phyloP scores from a whole-genome alignment of 352 stramenopile genomes.

The Phytophthora sansomeana region DNA sequence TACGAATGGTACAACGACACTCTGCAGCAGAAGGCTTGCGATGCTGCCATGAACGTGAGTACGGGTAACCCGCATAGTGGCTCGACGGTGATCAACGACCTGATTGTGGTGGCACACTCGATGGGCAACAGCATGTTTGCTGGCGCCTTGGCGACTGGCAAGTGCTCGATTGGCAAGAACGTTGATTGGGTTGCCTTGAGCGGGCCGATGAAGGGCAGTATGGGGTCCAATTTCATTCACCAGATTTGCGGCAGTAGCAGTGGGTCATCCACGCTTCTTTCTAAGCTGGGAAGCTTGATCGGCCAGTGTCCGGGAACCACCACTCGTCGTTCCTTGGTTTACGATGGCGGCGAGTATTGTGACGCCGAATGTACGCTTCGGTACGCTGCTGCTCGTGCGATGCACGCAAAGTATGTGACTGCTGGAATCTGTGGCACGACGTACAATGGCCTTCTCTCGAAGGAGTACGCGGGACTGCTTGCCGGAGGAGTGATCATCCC shows the following conservation, averaged over 20 bases:
- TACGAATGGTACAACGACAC: slow-evolving; percentile 56
- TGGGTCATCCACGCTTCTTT: slow-evolving; percentile 20
- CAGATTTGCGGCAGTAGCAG: slow-evolving; percentile 40
- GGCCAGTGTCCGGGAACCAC: slow-evolving; percentile 49
- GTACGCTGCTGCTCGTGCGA: slow-evolving; percentile 45
- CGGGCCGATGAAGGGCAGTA: slow-evolving; percentile 56
- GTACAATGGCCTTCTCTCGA: slow-evolving; percentile 48
- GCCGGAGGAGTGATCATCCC: slow-evolving; percentile 44
- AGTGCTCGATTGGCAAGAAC: slow-evolving; percentile 49
- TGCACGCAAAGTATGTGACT: slow-evolving; percentile 45
- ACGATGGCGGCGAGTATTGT: slow-evolving; percentile 48
- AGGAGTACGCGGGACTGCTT: slow-evolving; percentile 42
- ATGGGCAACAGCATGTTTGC: slow-evolving; percentile 67
- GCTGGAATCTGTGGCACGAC: slow-evolving; percentile 50
- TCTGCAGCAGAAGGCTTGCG: slow-evolving; percentile 50
- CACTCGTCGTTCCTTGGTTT: slow-evolving; percentile 44
- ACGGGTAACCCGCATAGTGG: slow-evolving; percentile 23
- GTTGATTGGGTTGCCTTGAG: slow-evolving; percentile 49
- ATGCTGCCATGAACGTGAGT: slow-evolving; percentile 39
- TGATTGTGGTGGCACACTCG: slow-evolving; percentile 64
- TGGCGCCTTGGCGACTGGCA: slow-evolving; percentile 47
- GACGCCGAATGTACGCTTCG: slow-evolving; percentile 23
- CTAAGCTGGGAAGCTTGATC: slow-evolving; percentile 41
- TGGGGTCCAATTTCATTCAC: slow-evolving; percentile 55
- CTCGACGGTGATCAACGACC: slow-evolving; percentile 50